phyloP scores from a whole-genome alignment of 768 basidiomycete species.

The Porphyrellus cyaneotinctus region DNA sequence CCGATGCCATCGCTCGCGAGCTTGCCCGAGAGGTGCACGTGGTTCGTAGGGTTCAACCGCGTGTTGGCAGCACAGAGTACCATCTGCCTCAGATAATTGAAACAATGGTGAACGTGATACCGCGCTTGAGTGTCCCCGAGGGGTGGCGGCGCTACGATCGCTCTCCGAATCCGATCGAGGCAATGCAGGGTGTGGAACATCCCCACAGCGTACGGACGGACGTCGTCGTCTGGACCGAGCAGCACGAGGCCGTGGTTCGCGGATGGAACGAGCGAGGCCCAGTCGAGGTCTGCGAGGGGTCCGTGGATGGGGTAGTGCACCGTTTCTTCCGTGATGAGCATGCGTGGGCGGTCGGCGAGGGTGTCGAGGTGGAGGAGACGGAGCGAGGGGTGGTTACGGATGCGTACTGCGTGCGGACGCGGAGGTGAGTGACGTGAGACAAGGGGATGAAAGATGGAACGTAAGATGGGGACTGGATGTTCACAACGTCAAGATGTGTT shows the following conservation, averaged over 20 bases:
- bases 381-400: conserved; percentile 7
- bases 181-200: conserved; percentile 42
- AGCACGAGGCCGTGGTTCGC: conserved; percentile 18
- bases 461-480: background rate
- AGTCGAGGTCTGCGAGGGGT: conserved; percentile 22
- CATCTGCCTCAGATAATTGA: conserved; percentile 41
- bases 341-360: background rate
- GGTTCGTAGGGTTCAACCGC: conserved; percentile 26
- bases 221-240: conserved; percentile 10
- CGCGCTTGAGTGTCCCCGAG: background rate
- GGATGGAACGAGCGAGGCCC: conserved; percentile 22
- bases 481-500: background rate
- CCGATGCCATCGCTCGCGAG: conserved; percentile 21
- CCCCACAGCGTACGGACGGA: conserved; percentile 32
- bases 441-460: background rate
- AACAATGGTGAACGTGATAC: conserved; percentile 31
- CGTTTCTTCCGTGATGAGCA: conserved; percentile 24
- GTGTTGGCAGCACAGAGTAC: conserved; percentile 34
- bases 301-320: conserved; percentile 23
- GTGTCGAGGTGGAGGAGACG: conserved; percentile 17
- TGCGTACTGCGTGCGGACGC: conserved; percentile 8
- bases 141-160: conserved; percentile 8
- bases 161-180: conserved; percentile 34
- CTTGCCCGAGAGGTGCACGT: conserved; percentile 8
- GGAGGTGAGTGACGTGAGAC: background rate